phyloP scores from a whole-genome alignment of 2,329 filamentous ascomycete genomes.

The Penicillium sp. region DNA sequence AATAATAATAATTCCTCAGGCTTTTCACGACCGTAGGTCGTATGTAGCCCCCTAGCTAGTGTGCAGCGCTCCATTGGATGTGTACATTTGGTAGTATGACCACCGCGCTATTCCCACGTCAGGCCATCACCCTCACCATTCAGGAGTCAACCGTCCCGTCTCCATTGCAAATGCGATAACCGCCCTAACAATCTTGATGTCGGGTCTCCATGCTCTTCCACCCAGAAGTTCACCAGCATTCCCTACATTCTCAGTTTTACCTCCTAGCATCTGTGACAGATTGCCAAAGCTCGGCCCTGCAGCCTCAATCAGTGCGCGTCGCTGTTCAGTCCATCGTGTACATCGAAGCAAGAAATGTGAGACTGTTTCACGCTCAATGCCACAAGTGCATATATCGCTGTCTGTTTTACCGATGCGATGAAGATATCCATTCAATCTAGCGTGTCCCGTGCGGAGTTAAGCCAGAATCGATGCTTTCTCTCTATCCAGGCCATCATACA shows the following conservation, averaged over 20 bases:
- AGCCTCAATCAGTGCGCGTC: neutral
- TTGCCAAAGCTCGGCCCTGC: neutral
- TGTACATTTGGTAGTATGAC: neutral
- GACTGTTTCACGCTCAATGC: conserved; percentile 10
- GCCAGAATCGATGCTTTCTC: conserved; percentile 16
- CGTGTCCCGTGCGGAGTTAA: conserved; percentile 11
- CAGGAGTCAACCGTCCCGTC: neutral
- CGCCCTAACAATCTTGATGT: conserved; percentile 7
- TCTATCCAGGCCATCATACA: conserved; percentile 11
- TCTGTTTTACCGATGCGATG: conserved; percentile 1
- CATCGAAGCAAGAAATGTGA: conserved; percentile 9
- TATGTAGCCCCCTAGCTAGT: neutral
- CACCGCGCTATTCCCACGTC: neutral
- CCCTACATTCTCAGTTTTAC: conserved; percentile 1
- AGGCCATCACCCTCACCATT: neutral
- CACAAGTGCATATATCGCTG: conserved; percentile 5
- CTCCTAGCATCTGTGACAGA: conserved; percentile 10
- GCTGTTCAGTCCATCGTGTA: conserved; percentile 12
- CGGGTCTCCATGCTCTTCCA: conserved; percentile 6
- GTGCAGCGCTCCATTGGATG: neutral
- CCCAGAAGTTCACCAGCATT: neutral
- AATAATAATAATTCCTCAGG: too few species aligned
- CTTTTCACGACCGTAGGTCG: neutral
- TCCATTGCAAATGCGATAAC: conserved; percentile 5
- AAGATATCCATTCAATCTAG: conserved; percentile 9